Conservation (phyloP, 148 eudicot genomes). For the Rhododendron ferrugineum region DNA sequence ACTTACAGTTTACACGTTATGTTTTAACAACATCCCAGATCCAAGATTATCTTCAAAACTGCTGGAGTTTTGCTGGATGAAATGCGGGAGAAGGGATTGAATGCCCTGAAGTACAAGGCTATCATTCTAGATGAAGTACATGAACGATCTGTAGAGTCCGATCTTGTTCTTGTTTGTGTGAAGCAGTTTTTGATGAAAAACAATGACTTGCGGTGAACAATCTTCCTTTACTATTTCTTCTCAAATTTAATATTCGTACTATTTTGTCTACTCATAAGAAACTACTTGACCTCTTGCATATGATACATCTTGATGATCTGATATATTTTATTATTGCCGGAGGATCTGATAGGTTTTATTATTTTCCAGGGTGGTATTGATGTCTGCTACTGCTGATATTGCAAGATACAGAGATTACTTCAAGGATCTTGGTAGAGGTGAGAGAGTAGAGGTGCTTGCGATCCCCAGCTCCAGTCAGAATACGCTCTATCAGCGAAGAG, state of each 20-base stretch:
- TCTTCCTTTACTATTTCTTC: neutral
- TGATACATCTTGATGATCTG: neutral
- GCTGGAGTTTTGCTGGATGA: constrained; percentile 95
- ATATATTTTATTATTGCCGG: constrained; percentile 1
- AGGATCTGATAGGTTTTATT: constrained; percentile 6
- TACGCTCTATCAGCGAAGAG: constrained; percentile 55
- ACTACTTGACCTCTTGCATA: constrained; percentile 1
- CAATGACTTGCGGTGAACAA: constrained; percentile 60
- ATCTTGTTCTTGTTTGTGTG: constrained; percentile 91
- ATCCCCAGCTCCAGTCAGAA: constrained; percentile 67
- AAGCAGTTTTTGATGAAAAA: constrained; percentile 79
- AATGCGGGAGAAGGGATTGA: constrained; percentile 79
- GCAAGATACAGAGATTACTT: constrained; percentile 82
- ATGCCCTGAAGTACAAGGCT: constrained; percentile 86
- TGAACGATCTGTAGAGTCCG: constrained; percentile 98
- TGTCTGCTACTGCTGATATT: constrained; percentile 97
- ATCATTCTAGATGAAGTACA: constrained; percentile 97
- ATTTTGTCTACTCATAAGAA: constrained; percentile 1
- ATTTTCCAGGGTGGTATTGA: constrained; percentile 78
- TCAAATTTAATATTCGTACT: neutral
- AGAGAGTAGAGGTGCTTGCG: constrained; percentile 89
- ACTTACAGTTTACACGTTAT: neutral
- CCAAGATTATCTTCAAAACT: constrained; percentile 86
- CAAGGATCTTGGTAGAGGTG: constrained; percentile 78
- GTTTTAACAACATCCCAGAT: constrained; percentile 31